These are phyloP conservation scores for Iris pallida DNA, from an alignment of 116 monocot genomes.

Conservation along the genomic window DNA sequence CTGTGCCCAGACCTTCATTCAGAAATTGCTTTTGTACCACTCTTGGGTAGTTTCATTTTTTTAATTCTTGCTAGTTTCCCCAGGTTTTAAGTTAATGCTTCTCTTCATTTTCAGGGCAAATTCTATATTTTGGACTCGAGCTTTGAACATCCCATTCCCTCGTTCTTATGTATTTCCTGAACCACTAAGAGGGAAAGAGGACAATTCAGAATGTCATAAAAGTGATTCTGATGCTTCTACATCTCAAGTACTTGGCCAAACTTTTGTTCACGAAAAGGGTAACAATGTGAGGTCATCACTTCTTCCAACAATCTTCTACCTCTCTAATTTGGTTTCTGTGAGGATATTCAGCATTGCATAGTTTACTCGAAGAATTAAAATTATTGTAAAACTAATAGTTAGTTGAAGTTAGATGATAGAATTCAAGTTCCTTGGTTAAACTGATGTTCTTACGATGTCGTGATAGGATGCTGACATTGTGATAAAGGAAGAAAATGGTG, in stretches of 20 bases:
- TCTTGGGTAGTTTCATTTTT: background rate
- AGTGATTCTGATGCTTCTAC: slow-evolving; percentile 9
- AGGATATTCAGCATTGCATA: background rate
- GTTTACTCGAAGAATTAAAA: background rate
- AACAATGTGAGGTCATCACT: slow-evolving; percentile 13
- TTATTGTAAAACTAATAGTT: no score
- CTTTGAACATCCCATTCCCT: slow-evolving; percentile 91
- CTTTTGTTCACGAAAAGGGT: background rate
- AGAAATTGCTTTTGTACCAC: slow-evolving; percentile 1
- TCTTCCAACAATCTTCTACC: slow-evolving; percentile 1
- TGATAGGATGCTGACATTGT: slow-evolving; percentile 26
- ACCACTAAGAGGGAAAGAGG: slow-evolving; percentile 26
- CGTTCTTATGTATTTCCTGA: slow-evolving; percentile 79
- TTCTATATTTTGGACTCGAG: slow-evolving; percentile 92
- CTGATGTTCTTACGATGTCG: background rate
- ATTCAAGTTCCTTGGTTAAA: background rate
- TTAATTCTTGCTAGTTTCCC: background rate
- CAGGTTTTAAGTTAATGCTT: background rate
- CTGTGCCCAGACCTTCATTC: no score
- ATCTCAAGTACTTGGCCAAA: slow-evolving; percentile 17
- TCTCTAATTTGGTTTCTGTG: background rate
- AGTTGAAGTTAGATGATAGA: no score
- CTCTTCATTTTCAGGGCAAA: slow-evolving; percentile 70
- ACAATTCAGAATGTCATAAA: slow-evolving; percentile 6
- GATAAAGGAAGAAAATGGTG: slow-evolving; percentile 21